Base-by-base conservation (phyloP, 2,329 filamentous ascomycete genomes). In the Botrytis deweyae region DNA sequence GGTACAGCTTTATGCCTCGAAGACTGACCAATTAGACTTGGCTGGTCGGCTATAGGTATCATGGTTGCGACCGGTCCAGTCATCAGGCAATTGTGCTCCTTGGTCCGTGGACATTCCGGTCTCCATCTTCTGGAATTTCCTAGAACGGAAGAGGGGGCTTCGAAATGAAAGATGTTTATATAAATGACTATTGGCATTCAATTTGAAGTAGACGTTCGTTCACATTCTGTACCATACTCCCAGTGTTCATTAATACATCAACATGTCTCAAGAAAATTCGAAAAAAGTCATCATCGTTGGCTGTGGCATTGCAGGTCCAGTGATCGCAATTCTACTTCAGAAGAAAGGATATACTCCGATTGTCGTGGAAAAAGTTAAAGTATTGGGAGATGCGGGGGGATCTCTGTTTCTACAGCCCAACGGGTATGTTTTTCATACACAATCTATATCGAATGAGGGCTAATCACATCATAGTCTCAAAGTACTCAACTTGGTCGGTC, bases 331-430 rank as follows among this genome's bases (percentile, higher is more conserved):
- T 18, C 49, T 76, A 14, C 72, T 76, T 10, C 58, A 73, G 52
- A 71, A 65, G 46, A 76, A 76, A 58, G 74, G 75, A 20, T 76
- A 76, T 38, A 66, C n/a, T 3, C 75, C 75, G 2, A 58, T 75
- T 22, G 33, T 76, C 5, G 61, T 76, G 22, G 75, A 76, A 38
- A 76, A 74, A 44, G 74, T 72, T 6, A 52, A 38, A 25, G 38
- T 42, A 33, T 22, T 73, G 22, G 68, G 72, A 3, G 61, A 75
- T 59, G 74, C 62, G 1, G 74, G 74, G 12, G 65, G 33, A 10
- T 74, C 74, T 9, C 14, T 75, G 5, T 46, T 62, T 38, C 42
- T 75, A 25, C 46, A 70, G 18, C 74, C 74, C 6, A 75, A 75
- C 38, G 68, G 72, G 72, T 73, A 64, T 58, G 61, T 40, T 46